Evolutionary conservation across 176 grass and related monocot genomes (phyloP), one percentile per base, ranked within the genome.

Genomic region (Tuctoria greenei): DNA sequence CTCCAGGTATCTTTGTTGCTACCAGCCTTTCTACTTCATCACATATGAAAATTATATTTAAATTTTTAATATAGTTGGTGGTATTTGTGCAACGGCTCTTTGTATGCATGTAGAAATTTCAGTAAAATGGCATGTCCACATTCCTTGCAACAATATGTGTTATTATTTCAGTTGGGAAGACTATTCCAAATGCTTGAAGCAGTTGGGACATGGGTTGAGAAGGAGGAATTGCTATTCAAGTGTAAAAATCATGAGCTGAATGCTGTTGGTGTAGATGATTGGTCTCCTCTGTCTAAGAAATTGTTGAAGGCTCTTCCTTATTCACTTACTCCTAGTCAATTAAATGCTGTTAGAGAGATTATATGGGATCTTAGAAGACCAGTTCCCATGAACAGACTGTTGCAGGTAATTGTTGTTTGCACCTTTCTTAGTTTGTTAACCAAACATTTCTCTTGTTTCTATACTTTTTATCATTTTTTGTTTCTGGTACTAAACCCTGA

Each of bases 291-390:
- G 58, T 81, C 95, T 40, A 89, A 80, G 61, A 88, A 65, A 63
- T 81, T 93, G 43, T 80, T 93, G 69, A 85, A 88, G 65, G 66
- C 84, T 72, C 88, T 97, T 73, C 91, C 91, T 62, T 97, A 92
- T 87, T 85, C 82, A 20, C 91, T 97, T 66, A 97, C 95, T 64
- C 73, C 64, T 83, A 88, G 95, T 76, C 95, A 97, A 73, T 74
- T 90, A 46, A 86, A 87, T 87, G 91, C 91, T 75, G 86, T 92
- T 91, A 89, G 85, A 83, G 95, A 97, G 81, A 97, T 97, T 85
- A 92, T 93, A 91, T 93, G 91, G 88, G 95, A 97, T 85, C 95
- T 97, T 64, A 93, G 90, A 75, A 87, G 84, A 78, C 91, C 84
- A 38, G 86, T 97, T 44, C 91, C 95, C 25, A 93, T 98, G 95